These are phyloP conservation scores for Dryas octopetala DNA, from an alignment of 306 rosid genomes.

Conservation along the genomic window DNA sequence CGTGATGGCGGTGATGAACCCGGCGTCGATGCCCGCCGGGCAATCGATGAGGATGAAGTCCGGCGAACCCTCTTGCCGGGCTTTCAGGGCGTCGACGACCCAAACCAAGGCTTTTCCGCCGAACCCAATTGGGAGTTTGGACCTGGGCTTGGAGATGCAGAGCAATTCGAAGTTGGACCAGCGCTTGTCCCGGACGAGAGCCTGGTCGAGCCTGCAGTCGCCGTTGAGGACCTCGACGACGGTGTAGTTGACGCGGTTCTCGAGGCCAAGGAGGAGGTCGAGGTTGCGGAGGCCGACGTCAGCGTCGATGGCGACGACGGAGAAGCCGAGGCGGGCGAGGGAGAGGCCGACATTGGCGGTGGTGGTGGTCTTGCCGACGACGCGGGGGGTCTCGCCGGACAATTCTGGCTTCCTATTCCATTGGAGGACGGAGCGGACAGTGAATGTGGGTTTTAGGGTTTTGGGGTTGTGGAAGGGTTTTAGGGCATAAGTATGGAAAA, in stretches of 20 bases:
- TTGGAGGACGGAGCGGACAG: conserved; percentile 58
- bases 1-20: conserved; percentile 91
- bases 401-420: conserved; percentile 90
- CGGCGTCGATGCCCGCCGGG: conserved; percentile 96
- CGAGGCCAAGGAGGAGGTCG: conserved; percentile 94
- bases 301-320: conserved; percentile 94
- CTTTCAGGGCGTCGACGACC: conserved; percentile 84
- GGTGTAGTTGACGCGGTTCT: conserved; percentile 94
- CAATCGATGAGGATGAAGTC: conserved; percentile 87
- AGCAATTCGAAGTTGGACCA: conserved; percentile 95
- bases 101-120: conserved; percentile 90
- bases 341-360: conserved; percentile 95
- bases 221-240: conserved; percentile 92
- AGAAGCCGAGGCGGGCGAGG: conserved; percentile 86
- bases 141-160: conserved; percentile 89
- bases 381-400: conserved; percentile 89
- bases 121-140: conserved; percentile 85
- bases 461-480: conserved; percentile 13
- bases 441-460: conserved; percentile 27
- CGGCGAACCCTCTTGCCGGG: conserved; percentile 63
- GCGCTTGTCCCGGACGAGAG: conserved; percentile 86
- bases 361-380: conserved; percentile 89
- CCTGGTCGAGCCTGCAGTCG: conserved; percentile 94
- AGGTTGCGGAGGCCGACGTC: conserved; percentile 97
- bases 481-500: too few species aligned